Evolutionary conservation across 495 filamentous ascomycete genomes (phyloP).

Genomic region (Amorphotheca resinae): DNA sequence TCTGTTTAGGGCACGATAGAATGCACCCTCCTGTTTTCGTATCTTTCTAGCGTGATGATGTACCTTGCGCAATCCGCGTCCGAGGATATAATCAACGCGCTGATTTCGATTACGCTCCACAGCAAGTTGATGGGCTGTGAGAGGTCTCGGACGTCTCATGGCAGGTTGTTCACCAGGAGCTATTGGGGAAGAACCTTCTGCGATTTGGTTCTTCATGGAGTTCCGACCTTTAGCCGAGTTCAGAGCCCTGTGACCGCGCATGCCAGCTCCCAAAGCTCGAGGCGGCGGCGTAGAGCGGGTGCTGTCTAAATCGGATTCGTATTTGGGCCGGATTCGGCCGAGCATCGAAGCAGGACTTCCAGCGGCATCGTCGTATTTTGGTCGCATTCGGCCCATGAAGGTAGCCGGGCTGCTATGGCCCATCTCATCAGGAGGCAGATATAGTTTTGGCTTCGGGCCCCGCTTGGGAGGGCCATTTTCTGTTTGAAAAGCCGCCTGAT

Average conservation of each 20-base stretch:
- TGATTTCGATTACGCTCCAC: conserved; percentile 81
- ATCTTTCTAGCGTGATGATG: conserved; percentile 48
- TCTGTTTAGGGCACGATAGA: conserved; percentile 57
- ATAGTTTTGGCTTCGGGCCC: conserved; percentile 38
- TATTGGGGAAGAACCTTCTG: conserved; percentile 39
- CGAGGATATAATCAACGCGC: conserved; percentile 76
- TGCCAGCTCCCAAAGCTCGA: conserved; percentile 26
- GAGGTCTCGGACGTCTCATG: conserved; percentile 57
- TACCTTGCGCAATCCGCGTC: conserved; percentile 53
- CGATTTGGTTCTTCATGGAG: conserved; percentile 35
- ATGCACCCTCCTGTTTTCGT: conserved; percentile 47
- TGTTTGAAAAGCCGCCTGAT: conserved; percentile 27
- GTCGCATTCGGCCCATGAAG: conserved; percentile 29
- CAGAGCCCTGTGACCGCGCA: conserved; percentile 27
- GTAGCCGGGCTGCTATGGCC: conserved; percentile 28
- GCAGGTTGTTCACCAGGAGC: conserved; percentile 12
- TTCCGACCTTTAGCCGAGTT: conserved; percentile 23
- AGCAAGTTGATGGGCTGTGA: conserved; percentile 87
- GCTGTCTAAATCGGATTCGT: conserved; percentile 46
- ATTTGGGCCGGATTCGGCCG: conserved; percentile 38
- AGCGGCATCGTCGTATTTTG: conserved; percentile 35
- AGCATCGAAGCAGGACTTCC: conserved; percentile 26
- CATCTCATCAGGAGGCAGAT: conserved; percentile 47
- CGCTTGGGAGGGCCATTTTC: conserved; percentile 36
- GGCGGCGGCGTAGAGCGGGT: conserved; percentile 45